Base-by-base conservation (phyloP, 2,329 filamentous ascomycete genomes). In the Colletotrichum echinochloae region DNA sequence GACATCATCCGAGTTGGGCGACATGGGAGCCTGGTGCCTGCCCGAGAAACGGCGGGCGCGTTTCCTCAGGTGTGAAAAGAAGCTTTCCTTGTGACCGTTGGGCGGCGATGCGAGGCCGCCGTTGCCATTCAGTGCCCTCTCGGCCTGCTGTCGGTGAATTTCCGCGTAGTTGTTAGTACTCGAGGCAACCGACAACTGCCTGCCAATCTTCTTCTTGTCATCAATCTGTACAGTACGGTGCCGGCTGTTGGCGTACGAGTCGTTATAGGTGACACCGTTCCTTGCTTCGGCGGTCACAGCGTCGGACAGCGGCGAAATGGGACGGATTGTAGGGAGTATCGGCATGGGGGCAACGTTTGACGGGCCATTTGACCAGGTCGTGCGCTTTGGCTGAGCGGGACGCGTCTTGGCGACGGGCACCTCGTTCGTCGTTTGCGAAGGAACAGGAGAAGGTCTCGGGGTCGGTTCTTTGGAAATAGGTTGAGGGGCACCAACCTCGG, bases 31-130 rank as follows among this genome's bases (percentile, higher is more conserved):
- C 78, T 95, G 93, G 78, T 97, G 94, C 67, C 95, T 91, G 56
- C 96, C 96, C 33, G 96, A 99, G 71, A 99, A 91, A 74, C 96
- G 89, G 75, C 96, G 90, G 35, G 97, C 96, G 61, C 95, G 91
- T 82, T 99, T 99, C 66, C 96, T 90, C 9, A 99, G 87, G 79
- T 99, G 96, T 0, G 96, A 98, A 83, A 99, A 99, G 85, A 99
- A 99, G 81, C 96, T 94, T 80, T 99, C 96, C 78, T 97, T 97
- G 66, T 94, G 93, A 23, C 89, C 93, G 76, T 88, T 91, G 0
- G 91, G 90, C 5, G 94, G 94, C 7, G 94, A 96, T 20, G 88
- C 90, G 30, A 95, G 84, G 28, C 91, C 92, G 41, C 87, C 88
- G 76, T 92, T 91, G 63, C 95, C 96, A 78, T 94, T 98, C 55